These are phyloP conservation scores for Solidago caesia DNA, from an alignment of 129 eudicot species.

Conservation along the genomic window DNA sequence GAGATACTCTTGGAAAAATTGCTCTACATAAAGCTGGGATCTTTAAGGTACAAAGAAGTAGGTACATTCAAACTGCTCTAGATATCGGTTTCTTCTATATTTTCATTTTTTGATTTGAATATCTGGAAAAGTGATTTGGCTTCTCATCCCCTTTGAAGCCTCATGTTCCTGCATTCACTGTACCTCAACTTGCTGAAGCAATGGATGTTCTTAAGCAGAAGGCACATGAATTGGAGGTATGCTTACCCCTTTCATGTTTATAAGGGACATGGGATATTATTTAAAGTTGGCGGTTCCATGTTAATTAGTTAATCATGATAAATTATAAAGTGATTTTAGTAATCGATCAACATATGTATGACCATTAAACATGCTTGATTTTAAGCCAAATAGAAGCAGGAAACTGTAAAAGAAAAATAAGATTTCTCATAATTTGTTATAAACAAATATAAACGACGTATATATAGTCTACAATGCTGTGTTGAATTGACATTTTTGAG, in stretches of 20 bases:
- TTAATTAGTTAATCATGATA: neutral
- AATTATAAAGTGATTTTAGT: neutral
- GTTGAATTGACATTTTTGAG: conserved; percentile 22
- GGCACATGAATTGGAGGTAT: conserved; percentile 63
- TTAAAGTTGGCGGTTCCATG: no score
- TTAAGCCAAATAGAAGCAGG: neutral
- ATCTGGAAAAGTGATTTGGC: conserved; percentile 40
- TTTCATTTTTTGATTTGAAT: conserved; percentile 26
- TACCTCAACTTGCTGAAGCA: conserved; percentile 79
- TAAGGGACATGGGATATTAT: no score
- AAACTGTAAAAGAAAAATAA: neutral
- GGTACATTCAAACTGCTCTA: conserved; percentile 20
- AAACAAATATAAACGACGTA: conserved; percentile 4
- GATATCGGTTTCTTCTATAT: conserved; percentile 7
- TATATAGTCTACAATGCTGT: conserved; percentile 5
- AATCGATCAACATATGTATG: neutral
- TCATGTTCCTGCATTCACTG: conserved; percentile 79
- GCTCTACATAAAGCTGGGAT: conserved; percentile 96
- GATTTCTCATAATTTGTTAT: neutral
- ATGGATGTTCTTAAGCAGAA: conserved; percentile 65
- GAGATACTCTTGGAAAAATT: conserved; percentile 68
- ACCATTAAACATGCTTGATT: neutral
- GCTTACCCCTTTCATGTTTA: conserved; percentile 1
- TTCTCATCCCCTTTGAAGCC: conserved; percentile 60
- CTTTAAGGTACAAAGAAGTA: conserved; percentile 60